phyloP scores from a whole-genome alignment of 2,329 filamentous ascomycete genomes.

The Fusarium xyrophilum region DNA sequence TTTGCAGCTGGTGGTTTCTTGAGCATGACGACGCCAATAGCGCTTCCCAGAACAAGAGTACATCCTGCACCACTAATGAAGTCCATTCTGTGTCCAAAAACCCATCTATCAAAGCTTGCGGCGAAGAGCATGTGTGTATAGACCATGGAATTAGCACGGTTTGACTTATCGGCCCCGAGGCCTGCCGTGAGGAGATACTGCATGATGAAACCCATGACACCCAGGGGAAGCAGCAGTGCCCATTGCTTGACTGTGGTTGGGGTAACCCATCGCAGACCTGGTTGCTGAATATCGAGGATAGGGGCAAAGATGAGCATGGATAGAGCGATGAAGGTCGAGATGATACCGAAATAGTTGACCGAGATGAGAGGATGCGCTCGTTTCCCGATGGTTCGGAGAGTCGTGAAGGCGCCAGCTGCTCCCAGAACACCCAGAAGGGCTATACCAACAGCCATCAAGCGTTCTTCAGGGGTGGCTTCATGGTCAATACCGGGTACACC shows the following conservation, averaged over 20 bases:
- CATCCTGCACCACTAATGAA: slow-evolving; percentile 58
- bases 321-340: slow-evolving; percentile 72
- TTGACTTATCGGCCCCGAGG: slow-evolving; percentile 72
- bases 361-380: slow-evolving; percentile 82
- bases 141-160: slow-evolving; percentile 64
- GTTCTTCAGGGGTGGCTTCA: slow-evolving; percentile 64
- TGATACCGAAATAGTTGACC: slow-evolving; percentile 82
- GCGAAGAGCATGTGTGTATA: slow-evolving; percentile 66
- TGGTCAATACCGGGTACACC: slow-evolving; percentile 45
- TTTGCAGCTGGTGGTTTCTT: slow-evolving; percentile 48
- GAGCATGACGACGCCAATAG: slow-evolving; percentile 57
- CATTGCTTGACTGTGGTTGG: slow-evolving; percentile 62
- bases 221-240: slow-evolving; percentile 71
- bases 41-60: slow-evolving; percentile 60
- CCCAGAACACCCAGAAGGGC: slow-evolving; percentile 81
- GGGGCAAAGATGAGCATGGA: slow-evolving; percentile 63
- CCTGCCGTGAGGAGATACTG: slow-evolving; percentile 86
- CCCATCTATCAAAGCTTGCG: slow-evolving; percentile 57
- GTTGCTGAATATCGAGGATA: slow-evolving; percentile 54
- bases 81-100: slow-evolving; percentile 61
- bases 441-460: slow-evolving; percentile 72
- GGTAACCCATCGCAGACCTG: slow-evolving; percentile 53
- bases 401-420: slow-evolving; percentile 74
- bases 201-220: slow-evolving; percentile 78
- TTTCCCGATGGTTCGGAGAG: slow-evolving; percentile 79